Evolutionary conservation across 805 yeast genomes (phyloP).

Genomic region (Brettanomyces sp.): DNA sequence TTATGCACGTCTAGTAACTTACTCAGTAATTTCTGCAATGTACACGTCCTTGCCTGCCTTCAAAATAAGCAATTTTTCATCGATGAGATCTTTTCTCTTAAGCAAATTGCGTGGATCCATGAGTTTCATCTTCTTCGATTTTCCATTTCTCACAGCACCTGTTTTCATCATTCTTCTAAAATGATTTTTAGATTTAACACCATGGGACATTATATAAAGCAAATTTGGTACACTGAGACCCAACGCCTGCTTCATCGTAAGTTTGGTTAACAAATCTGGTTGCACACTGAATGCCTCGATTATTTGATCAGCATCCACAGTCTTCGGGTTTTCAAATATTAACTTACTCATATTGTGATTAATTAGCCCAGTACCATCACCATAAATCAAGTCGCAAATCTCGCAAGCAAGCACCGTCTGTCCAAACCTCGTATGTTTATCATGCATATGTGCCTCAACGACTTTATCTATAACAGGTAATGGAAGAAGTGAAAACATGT

Average conservation of each 20-base stretch:
- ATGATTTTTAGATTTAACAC: conserved; percentile 32
- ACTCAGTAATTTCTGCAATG: conserved; percentile 34
- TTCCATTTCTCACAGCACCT: conserved; percentile 71
- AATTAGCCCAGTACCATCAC: conserved; percentile 61
- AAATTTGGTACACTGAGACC: conserved; percentile 39
- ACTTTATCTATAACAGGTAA: conserved; percentile 44
- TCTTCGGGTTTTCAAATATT: conserved; percentile 33
- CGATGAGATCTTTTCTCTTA: conserved; percentile 41
- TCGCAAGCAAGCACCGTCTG: conserved; percentile 76
- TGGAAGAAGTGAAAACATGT: conserved; percentile 75
- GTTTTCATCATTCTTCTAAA: conserved; percentile 42
- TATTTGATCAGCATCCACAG: conserved; percentile 40
- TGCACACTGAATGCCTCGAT: conserved; percentile 50
- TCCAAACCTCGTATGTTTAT: conserved; percentile 61
- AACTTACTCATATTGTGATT: conserved; percentile 61
- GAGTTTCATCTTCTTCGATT: conserved; percentile 38
- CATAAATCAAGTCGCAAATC: conserved; percentile 82
- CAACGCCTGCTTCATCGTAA: conserved; percentile 24
- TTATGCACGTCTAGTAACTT: neutral
- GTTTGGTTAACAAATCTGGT: conserved; percentile 33
- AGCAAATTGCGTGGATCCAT: conserved; percentile 39
- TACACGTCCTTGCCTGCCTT: conserved; percentile 69
- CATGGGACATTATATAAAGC: conserved; percentile 37
- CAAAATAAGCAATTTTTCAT: conserved; percentile 49
- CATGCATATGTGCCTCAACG: conserved; percentile 39